Conservation (phyloP, 2,329 filamentous ascomycete species). For the Apiospora kogelbergensis region DNA sequence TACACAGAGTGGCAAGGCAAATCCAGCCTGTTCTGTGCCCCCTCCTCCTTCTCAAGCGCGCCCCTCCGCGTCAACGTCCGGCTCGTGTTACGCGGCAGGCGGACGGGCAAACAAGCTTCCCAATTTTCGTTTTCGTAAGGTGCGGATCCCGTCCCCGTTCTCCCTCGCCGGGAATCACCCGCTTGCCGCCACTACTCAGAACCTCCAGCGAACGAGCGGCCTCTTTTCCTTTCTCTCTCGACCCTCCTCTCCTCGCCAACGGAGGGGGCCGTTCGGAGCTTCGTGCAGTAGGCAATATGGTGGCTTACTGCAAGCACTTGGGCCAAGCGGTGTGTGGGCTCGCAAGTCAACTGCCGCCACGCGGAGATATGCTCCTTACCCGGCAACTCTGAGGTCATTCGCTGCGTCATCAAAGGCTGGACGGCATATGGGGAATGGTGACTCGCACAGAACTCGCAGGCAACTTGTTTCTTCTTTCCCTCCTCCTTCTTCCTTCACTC, state of each 20-base stretch:
- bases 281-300: neutral
- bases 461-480: neutral
- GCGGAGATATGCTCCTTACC: neutral
- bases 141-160: neutral
- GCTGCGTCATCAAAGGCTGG: neutral
- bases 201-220: neutral
- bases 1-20: too few species aligned
- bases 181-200: neutral
- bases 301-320: neutral
- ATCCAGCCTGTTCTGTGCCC: neutral
- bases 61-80: neutral
- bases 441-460: neutral
- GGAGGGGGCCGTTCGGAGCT: neutral
- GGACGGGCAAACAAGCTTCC: neutral
- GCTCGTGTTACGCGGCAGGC: neutral
- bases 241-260: neutral
- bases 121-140: neutral
- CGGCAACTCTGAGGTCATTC: neutral
- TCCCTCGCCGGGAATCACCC: neutral
- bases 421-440: neutral
- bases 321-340: neutral
- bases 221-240: neutral
- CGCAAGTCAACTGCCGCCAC: neutral
- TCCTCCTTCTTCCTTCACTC: too few species aligned
- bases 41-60: neutral